Percentiles rank a stretch among this genome's conserved stretches.
Conservation (phyloP, 2,329 filamentous ascomycete species). For the Periconia sp. region DNA sequence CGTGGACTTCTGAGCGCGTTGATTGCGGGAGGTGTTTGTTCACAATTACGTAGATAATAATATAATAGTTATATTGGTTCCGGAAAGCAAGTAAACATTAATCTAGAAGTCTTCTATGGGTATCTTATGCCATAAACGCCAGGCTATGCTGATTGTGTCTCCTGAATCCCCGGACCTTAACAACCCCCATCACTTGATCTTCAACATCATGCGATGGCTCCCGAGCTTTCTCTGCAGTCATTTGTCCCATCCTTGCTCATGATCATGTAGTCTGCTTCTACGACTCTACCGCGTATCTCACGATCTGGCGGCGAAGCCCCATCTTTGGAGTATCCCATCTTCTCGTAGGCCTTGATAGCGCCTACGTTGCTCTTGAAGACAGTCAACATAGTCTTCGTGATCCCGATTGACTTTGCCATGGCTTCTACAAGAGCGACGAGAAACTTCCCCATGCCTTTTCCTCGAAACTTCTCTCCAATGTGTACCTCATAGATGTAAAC, state of each 20-base stretch:
- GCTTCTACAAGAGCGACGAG: constrained; percentile 64
- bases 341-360: constrained; percentile 67
- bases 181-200: too few relatives aligned
- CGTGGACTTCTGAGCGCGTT: too few relatives aligned
- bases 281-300: constrained; percentile 23
- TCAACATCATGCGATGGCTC: too few relatives aligned
- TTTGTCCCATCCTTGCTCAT: constrained; percentile 25
- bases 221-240: background rate
- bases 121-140: background rate
- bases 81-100: background rate
- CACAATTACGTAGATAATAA: too few relatives aligned
- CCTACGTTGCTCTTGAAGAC: constrained; percentile 68
- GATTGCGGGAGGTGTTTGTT: too few relatives aligned
- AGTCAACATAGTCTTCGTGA: constrained; percentile 75
- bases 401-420: constrained; percentile 61
- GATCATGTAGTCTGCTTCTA: constrained; percentile 34
- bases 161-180: too few relatives aligned
- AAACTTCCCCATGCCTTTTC: constrained; percentile 66
- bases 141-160: background rate
- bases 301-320: constrained; percentile 58
- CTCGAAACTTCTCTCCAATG: constrained; percentile 61
- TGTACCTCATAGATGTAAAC: constrained; percentile 84
- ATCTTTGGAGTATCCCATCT: constrained; percentile 62
- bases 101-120: background rate
- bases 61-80: too few relatives aligned